Evolutionary conservation across 768 basidiomycete species (phyloP), one percentile per base, ranked within the genome.

Genomic region (Boletus vinaceobasis): DNA sequence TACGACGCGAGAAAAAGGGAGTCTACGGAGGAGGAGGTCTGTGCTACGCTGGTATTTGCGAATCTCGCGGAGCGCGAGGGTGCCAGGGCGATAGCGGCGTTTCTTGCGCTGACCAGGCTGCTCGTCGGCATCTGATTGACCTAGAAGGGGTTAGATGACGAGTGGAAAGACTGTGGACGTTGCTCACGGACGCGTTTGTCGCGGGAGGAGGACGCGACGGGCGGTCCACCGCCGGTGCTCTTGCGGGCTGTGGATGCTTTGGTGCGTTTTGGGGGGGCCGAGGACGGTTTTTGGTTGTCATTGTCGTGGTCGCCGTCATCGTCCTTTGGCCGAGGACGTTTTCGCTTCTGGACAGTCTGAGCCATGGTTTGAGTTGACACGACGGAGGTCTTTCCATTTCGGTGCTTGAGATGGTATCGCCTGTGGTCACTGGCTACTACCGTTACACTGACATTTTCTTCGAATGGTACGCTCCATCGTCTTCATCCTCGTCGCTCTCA

Each of bases 1-100:
- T 63, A 97, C 94, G 64, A 97, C 77, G 62, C 94, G 90, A 44
- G 92, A 89, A 69, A 98, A 98, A 0, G 94, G 94, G 40, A 97
- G 79, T 70, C 89, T 96, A 60, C 83, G 82, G 53, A 98, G 74
- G 56, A 98, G 76, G 40, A 97, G 76, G 66, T 95, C 93, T 7
- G 94, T 97, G 62, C 86, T 88, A 70, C 90, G 92, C 70, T 98
- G 94, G 71, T 97, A 98, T 68, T 88, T 91, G 63, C 95, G 81
- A 48, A 98, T 96, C 75, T 98, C 94, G 42, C 88, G 83, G 58
- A 98, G 75, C 33, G 94, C 94, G 54, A 90, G 84, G 4, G 92
- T 95, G 9, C 94, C 94, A 0, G 94, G 94, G 57, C 92, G 82
- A 73, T 82, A 98, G n/a, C 94, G 79, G 64, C 73, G 79, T 66